Evolutionary conservation across 495 filamentous ascomycete species (phyloP).

Genomic region (Hyaloscypha hepaticicola): DNA sequence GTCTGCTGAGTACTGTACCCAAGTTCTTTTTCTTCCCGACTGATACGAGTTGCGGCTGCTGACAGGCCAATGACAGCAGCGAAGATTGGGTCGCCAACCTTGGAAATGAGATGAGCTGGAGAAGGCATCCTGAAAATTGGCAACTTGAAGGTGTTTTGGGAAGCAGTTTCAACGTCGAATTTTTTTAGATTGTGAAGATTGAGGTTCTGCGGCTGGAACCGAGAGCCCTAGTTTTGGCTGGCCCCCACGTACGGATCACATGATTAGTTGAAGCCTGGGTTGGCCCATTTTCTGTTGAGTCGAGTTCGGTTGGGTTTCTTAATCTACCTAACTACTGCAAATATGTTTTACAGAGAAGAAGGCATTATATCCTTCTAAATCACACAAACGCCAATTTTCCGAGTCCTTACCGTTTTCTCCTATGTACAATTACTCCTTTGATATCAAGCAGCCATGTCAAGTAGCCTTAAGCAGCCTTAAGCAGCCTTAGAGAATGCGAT

Average conservation of each 20-base stretch:
- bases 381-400: conserved; percentile 24
- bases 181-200: neutral
- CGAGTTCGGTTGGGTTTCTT: conserved; percentile 15
- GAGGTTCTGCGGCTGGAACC: conserved; percentile 9
- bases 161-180: neutral
- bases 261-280: neutral
- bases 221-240: neutral
- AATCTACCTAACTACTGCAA: neutral
- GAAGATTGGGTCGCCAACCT: conserved; percentile 81
- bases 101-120: conserved; percentile 58
- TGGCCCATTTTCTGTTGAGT: conserved; percentile 22
- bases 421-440: neutral
- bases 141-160: neutral
- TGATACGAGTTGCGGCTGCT: conserved; percentile 67
- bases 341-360: conserved; percentile 19
- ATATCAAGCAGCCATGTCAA: neutral
- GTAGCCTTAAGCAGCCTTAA: too few species aligned
- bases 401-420: neutral
- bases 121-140: conserved; percentile 42
- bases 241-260: conserved; percentile 10
- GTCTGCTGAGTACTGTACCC: conserved; percentile 54
- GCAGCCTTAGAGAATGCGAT: conserved; percentile 33
- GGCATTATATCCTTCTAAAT: conserved; percentile 21
- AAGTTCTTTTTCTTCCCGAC: conserved; percentile 77
- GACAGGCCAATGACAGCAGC: conserved; percentile 72